Evolutionary conservation across 768 basidiomycete genomes (phyloP), one percentile per base, ranked within the genome.

Genomic region (Lyophyllum atratum): DNA sequence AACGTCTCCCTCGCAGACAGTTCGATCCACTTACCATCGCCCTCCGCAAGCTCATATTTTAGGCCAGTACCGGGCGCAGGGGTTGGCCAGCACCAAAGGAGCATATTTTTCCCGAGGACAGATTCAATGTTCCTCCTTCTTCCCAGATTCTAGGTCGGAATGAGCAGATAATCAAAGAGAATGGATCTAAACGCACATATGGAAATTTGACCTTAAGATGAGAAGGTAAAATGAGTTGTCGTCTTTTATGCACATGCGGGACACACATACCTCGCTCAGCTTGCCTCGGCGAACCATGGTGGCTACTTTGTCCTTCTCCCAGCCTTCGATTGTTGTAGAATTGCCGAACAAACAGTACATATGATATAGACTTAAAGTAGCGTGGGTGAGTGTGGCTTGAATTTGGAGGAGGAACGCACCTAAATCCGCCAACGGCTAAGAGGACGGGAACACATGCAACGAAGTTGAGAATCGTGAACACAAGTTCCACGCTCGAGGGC

Each of bases 231-330:
- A 26, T 52, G 34, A n/a, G 45, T 12, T 28, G 25, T 42, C 25
- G 43, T 11, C 14, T 33, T 26, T 52, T 37, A 64, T 21, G 40
- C 14, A 34, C 25, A 51, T 54, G 15, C 22, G 34, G 26, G 26
- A 46, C 21, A 28, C n/a, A 64, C 66, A 21, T 52, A 90, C 90
- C 74, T 94, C 90, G 49, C 80, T 84, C 55, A 98, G 89, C 70
- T 90, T 92, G 5, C 95, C 96, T 55, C 89, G 78, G 19, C 90
- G 84, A 49, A 92, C 85, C 63, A 99, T 80, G 0, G 85, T 90
- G 4, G 94, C 89, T 1, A 86, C 93, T 72, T 90, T 95, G 67
- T 98, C 95, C 73, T 98, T 98, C 72, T 99, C 97, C 92, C 93
- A 96, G 0, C 90, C 86, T 74, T 99, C 97, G 49, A 99, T 98